Evolutionary conservation across 2,329 filamentous ascomycete species (phyloP).

Genomic region (Sarocladium oryzae): DNA sequence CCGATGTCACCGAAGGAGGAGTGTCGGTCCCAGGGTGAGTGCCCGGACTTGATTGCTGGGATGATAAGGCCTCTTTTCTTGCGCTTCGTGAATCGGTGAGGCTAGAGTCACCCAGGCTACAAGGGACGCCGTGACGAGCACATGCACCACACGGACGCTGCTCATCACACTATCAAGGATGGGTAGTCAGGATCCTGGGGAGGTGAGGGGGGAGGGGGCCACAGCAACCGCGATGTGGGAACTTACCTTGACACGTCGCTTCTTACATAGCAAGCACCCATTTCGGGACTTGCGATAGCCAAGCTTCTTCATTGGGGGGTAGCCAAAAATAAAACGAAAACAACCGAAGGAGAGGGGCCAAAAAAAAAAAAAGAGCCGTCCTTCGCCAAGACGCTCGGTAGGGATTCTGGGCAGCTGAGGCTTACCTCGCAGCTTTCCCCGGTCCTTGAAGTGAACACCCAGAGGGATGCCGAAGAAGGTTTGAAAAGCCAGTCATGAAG

Average conservation of each 20-base stretch:
- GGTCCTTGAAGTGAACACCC: no score
- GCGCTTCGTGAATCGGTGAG: background rate
- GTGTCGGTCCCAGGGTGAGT: background rate
- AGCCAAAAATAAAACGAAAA: background rate
- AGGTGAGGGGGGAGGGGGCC: background rate
- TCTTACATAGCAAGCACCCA: background rate
- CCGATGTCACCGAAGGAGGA: background rate
- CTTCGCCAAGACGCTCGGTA: no score
- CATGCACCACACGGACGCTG: conserved; percentile 4
- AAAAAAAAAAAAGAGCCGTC: no score
- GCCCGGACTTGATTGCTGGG: background rate
- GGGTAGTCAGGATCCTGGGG: background rate
- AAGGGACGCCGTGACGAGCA: background rate
- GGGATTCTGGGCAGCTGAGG: no score
- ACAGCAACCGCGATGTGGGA: background rate
- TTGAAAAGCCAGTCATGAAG: conserved; percentile 5
- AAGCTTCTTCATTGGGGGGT: background rate
- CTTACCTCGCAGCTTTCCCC: no score
- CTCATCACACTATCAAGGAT: conserved; percentile 1
- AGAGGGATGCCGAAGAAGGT: no score
- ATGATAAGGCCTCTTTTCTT: background rate
- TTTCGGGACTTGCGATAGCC: conserved; percentile 6
- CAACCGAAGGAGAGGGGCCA: no score
- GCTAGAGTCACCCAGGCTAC: background rate
- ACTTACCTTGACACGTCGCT: conserved; percentile 1